These are phyloP conservation scores for Xylaria sp. DNA, from an alignment of 2,329 filamentous ascomycete genomes.

Conservation along the genomic window DNA sequence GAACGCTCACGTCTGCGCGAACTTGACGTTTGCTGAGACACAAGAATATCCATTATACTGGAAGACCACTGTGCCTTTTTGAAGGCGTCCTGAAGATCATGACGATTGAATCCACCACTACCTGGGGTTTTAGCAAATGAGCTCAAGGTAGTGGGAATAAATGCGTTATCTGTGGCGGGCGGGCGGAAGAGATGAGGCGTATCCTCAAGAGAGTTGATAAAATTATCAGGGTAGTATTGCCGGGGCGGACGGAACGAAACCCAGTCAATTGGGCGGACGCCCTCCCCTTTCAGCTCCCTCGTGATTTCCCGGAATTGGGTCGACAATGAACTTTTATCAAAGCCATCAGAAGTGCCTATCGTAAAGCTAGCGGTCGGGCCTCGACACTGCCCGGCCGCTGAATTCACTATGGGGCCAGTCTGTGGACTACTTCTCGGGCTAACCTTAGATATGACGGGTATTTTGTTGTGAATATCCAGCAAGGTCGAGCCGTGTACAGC, in stretches of 20 bases:
- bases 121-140: not conserved
- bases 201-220: slow-evolving; percentile 29
- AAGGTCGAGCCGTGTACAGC: slow-evolving; percentile 34
- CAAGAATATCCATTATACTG: not conserved
- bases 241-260: slow-evolving; percentile 28
- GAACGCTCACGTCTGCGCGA: not conserved
- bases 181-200: slow-evolving; percentile 24
- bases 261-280: slow-evolving; percentile 26
- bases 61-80: not conserved
- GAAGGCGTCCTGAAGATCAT: not conserved
- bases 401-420: not conserved
- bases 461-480: slow-evolving; percentile 16
- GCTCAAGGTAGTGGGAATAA: slow-evolving; percentile 9
- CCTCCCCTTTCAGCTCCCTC: not conserved
- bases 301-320: not conserved
- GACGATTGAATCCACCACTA: not conserved
- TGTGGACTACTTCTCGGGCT: not conserved
- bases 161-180: slow-evolving; percentile 4
- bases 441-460: not conserved
- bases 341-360: not conserved
- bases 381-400: not conserved
- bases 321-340: not conserved
- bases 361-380: not conserved
- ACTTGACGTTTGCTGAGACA: not conserved
- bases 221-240: slow-evolving; percentile 29